Percentiles rank a stretch among this genome's conserved stretches.
These are phyloP conservation scores for Xylaria curta DNA, from an alignment of 495 filamentous ascomycete genomes.

Conservation along the genomic window DNA sequence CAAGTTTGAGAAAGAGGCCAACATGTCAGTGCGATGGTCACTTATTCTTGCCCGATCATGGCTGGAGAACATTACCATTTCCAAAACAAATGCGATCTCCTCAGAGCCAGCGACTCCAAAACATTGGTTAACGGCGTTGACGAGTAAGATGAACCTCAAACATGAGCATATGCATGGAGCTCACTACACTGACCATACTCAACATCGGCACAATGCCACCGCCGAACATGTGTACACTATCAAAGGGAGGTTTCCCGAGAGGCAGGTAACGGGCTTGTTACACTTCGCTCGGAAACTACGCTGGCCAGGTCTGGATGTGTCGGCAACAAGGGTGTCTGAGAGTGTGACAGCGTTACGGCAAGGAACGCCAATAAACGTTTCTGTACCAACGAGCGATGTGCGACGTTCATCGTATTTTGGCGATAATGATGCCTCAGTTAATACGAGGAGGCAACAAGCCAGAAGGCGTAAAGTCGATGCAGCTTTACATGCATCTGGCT, in stretches of 20 bases:
- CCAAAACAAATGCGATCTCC: constrained; percentile 38
- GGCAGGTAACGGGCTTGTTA: constrained; percentile 60
- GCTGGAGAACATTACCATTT: constrained; percentile 72
- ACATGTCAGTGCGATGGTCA: constrained; percentile 78
- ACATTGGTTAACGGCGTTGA: constrained; percentile 59
- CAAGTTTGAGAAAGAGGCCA: constrained; percentile 68
- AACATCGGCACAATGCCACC: constrained; percentile 38
- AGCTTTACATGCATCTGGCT: constrained; percentile 65
- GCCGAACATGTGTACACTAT: constrained; percentile 49
- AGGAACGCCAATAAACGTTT: constrained; percentile 50
- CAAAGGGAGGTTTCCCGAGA: constrained; percentile 52
- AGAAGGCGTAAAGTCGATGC: constrained; percentile 49
- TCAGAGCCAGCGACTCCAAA: constrained; percentile 49
- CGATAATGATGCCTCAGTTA: constrained; percentile 31
- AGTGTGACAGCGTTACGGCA: constrained; percentile 47
- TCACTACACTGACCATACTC: constrained; percentile 40
- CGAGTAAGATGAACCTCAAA: constrained; percentile 56
- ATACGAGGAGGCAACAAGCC: constrained; percentile 37
- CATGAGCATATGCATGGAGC: constrained; percentile 45
- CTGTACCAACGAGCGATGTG: constrained; percentile 45
- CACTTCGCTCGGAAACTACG: constrained; percentile 63
- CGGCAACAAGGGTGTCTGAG: constrained; percentile 47
- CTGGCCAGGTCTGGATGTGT: constrained; percentile 58
- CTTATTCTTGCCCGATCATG: constrained; percentile 75
- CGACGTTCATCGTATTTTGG: constrained; percentile 52